Conservation (phyloP, 192 early-diverging fungal species). For the Dimargaris verticillata region DNA sequence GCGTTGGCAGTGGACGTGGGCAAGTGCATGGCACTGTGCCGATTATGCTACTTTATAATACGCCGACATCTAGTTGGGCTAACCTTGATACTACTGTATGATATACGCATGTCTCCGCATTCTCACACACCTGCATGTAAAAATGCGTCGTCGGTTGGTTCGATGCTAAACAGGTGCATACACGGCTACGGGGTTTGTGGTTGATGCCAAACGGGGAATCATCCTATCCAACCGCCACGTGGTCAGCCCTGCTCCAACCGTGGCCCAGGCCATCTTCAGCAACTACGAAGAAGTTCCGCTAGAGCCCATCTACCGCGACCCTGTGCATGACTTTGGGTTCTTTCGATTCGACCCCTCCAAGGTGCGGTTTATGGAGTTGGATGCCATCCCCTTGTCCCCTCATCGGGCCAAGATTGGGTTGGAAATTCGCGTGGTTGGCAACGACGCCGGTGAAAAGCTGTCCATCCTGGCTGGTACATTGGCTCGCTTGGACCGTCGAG, state of each 20-base stretch:
- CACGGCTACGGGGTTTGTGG: slow-evolving; percentile 59
- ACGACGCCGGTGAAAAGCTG: slow-evolving; percentile 66
- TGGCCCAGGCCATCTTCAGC: slow-evolving; percentile 52
- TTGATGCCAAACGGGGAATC: slow-evolving; percentile 55
- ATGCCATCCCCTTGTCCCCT: slow-evolving; percentile 48
- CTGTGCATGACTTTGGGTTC: slow-evolving; percentile 75
- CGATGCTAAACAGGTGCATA: slow-evolving; percentile 27
- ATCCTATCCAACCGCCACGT: slow-evolving; percentile 75
- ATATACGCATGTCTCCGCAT: too few relatives aligned
- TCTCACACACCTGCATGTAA: too few relatives aligned
- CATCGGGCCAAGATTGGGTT: slow-evolving; percentile 53
- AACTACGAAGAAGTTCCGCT: slow-evolving; percentile 63
- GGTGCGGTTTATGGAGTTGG: slow-evolving; percentile 50
- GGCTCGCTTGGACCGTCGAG: slow-evolving; percentile 54
- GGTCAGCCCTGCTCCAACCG: slow-evolving; percentile 51
- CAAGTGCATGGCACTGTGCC: too few relatives aligned
- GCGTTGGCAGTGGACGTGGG: too few relatives aligned
- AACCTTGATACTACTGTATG: too few relatives aligned
- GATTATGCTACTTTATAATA: too few relatives aligned
- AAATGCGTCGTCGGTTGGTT: too few relatives aligned
- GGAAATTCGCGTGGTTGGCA: slow-evolving; percentile 62
- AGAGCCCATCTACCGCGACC: slow-evolving; percentile 58
- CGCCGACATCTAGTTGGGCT: too few relatives aligned
- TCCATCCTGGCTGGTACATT: slow-evolving; percentile 58
- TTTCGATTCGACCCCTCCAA: slow-evolving; percentile 51